Evolutionary conservation across 1,139 yeast species (phyloP), one percentile per base, ranked within the genome.

Genomic region (Yamadazyma buinensis): DNA sequence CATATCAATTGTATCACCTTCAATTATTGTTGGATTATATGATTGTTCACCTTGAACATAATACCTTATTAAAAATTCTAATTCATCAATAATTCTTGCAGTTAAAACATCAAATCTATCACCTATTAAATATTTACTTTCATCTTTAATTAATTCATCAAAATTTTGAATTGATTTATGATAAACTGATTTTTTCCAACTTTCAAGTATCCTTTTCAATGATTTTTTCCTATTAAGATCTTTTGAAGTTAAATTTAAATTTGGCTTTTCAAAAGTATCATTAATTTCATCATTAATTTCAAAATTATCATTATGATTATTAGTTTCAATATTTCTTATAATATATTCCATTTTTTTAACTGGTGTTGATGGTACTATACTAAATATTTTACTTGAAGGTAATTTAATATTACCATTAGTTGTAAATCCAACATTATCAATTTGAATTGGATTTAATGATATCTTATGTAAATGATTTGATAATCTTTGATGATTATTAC

Each of bases 31-130:
- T 9, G 50, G 47, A 23, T 39, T 41, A 17, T 49, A 41, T 2
- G 49, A 37, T n/a, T n/a, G n/a, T 15, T 57, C 62, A 35, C 47
- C 48, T 23, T 50, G 48, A 18, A 64, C 49, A 40, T 64, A 68
- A 43, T 54, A 62, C 15, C 71, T 40, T 21, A 69, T 63, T 34
- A 69, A 56, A 38, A 51, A 67, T 43, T 75, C 75, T 42, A 85
- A 74, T 53, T 87, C 95, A 46, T 83, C 86, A 27, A 85, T 72
- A 2, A 86, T 82, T 45, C 94, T 65, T 3, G 94, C 92, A 53
- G 94, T 81, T 38, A 87, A 61, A 11, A 84, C 65, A 57, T 87
- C 97, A 35, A 82, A 72, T 43, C 81, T 71, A 3, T 67, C 67
- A 5, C 69, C 68, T 13, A 65, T 55, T 12, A 43, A 31, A 15